Evolutionary conservation across 148 eudicot genomes (phyloP).

Genomic region (Oxyria digyna): DNA sequence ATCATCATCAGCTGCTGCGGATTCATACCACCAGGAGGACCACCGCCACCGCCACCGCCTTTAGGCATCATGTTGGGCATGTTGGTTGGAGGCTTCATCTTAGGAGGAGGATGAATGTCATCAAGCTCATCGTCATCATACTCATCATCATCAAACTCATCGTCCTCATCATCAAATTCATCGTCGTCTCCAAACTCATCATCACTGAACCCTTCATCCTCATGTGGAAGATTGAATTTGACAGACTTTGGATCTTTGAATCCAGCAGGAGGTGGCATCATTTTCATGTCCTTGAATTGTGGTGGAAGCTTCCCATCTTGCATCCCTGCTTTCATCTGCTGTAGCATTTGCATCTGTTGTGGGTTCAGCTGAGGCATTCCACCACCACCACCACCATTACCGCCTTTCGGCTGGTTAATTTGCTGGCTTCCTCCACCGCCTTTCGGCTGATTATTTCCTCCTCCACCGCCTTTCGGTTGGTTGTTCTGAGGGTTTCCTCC

Average conservation of each 20-base stretch:
- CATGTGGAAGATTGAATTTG: conserved; percentile 10
- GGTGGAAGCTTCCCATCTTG: conserved; percentile 22
- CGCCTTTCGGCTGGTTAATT: neutral
- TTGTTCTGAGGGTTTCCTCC: conserved; percentile 9
- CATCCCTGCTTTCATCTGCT: conserved; percentile 21
- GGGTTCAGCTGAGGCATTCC: conserved; percentile 10
- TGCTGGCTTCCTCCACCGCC: conserved; percentile 14
- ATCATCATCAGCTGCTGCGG: conserved; percentile 1
- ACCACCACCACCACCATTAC: conserved; percentile 2
- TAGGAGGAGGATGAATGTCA: conserved; percentile 21
- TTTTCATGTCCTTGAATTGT: conserved; percentile 12
- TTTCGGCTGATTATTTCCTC: conserved; percentile 13
- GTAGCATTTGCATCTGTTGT: conserved; percentile 19
- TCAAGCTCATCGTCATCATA: conserved; percentile 46
- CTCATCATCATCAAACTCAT: conserved; percentile 22
- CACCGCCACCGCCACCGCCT: neutral
- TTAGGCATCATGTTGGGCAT: neutral
- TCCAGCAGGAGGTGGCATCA: neutral
- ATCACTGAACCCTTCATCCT: conserved; percentile 12
- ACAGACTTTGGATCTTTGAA: conserved; percentile 15
- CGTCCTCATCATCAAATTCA: conserved; percentile 19
- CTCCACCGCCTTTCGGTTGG: conserved; percentile 12
- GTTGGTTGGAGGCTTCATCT: conserved; percentile 38
- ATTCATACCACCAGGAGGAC: neutral
- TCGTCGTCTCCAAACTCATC: conserved; percentile 18